Conservation (phyloP, 1,284 basidiomycete species). For the Ustilago curta region DNA sequence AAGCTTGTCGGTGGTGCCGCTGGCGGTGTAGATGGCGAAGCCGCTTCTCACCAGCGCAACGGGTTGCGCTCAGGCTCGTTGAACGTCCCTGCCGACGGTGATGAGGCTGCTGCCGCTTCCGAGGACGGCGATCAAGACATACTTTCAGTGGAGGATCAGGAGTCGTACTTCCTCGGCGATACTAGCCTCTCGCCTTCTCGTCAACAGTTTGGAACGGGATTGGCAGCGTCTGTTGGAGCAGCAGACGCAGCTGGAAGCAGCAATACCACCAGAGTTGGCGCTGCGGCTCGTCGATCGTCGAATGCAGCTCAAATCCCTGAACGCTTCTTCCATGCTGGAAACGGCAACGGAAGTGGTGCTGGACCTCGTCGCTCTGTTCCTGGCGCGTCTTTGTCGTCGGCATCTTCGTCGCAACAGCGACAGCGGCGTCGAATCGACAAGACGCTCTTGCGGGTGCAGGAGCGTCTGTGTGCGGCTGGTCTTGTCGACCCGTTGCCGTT, state of each 20-base stretch:
- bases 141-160: constrained; percentile 47
- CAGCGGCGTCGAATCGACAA: constrained; percentile 55
- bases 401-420: constrained; percentile 16
- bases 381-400: not conserved
- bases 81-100: constrained; percentile 7
- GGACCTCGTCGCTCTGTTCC: constrained; percentile 9
- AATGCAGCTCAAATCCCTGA: constrained; percentile 29
- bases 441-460: constrained; percentile 53
- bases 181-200: constrained; percentile 27
- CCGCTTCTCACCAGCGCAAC: constrained; percentile 23
- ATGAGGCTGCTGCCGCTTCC: not conserved
- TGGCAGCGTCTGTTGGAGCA: constrained; percentile 20
- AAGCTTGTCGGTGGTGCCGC: constrained; percentile 56
- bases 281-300: constrained; percentile 19
- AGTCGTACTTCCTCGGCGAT: constrained; percentile 47
- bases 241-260: constrained; percentile 9
- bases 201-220: constrained; percentile 6
- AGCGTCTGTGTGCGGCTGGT: constrained; percentile 59
- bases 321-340: constrained; percentile 34
- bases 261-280: constrained; percentile 11
- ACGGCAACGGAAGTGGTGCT: not conserved
- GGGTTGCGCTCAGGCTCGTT: not conserved
- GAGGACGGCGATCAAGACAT: constrained; percentile 41
- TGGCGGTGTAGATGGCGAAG: constrained; percentile 62
- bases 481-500: constrained; percentile 60